Evolutionary conservation across 2,329 filamentous ascomycete species (phyloP).

Genomic region (Paraphaeosphaeria minitans): DNA sequence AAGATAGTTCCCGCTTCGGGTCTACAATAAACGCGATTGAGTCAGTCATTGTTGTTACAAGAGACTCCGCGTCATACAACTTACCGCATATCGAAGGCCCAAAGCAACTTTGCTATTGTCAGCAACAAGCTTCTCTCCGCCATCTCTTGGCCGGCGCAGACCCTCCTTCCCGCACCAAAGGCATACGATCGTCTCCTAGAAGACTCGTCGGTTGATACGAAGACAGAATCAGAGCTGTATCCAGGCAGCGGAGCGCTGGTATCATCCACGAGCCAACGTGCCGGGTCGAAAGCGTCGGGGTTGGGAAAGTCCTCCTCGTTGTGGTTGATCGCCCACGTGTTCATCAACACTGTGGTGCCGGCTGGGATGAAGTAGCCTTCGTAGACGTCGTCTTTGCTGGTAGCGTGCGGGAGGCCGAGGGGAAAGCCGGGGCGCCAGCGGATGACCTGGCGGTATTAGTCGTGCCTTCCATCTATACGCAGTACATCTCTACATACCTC

Average conservation of each 20-base stretch:
- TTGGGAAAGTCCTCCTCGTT: constrained; percentile 23
- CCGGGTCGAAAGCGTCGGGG: constrained; percentile 22
- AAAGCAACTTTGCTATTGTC: constrained; percentile 14
- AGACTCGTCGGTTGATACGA: neutral
- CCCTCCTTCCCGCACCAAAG: constrained; percentile 16
- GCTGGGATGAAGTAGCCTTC: constrained; percentile 51
- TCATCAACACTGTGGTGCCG: constrained; percentile 47
- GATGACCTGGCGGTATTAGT: constrained; percentile 24
- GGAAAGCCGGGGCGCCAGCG: constrained; percentile 43
- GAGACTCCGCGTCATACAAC: neutral
- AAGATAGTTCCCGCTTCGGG: neutral
- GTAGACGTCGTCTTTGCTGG: constrained; percentile 49
- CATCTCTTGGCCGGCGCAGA: constrained; percentile 15
- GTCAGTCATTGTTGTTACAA: neutral
- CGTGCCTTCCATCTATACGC: neutral
- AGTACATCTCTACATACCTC: constrained; percentile 7
- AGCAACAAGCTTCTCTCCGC: constrained; percentile 13
- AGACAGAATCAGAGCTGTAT: neutral
- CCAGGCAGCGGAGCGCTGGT: neutral
- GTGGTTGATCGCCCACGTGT: constrained; percentile 47
- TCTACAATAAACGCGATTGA: neutral
- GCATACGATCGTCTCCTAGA: constrained; percentile 12
- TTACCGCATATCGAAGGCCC: constrained; percentile 12
- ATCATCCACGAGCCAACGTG: constrained; percentile 11
- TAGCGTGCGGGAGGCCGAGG: constrained; percentile 49